phyloP scores from a whole-genome alignment of 2,329 filamentous ascomycete species.

The Sporothrix variecibatus region DNA sequence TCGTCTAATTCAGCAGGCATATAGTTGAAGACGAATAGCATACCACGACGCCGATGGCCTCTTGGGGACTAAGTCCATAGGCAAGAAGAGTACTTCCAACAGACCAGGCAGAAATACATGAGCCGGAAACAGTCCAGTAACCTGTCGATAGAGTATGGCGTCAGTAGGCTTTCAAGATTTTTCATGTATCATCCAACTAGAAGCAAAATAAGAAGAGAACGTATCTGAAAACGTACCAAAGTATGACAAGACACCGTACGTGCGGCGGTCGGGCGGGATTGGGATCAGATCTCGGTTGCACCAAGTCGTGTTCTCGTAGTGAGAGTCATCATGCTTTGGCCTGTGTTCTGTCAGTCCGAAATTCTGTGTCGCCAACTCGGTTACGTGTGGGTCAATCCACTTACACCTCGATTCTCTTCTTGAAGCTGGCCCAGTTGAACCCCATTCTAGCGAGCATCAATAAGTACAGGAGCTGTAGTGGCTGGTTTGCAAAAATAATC shows the following conservation, averaged over 20 bases:
- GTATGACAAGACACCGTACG: conserved; percentile 35
- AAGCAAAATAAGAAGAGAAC: not conserved
- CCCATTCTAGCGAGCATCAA: not conserved
- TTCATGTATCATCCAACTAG: not conserved
- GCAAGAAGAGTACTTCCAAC: conserved; percentile 27
- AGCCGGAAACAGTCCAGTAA: conserved; percentile 27
- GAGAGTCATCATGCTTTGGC: conserved; percentile 21
- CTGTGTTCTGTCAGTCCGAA: not conserved
- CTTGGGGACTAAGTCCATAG: conserved; percentile 27
- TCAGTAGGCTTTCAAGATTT: not conserved
- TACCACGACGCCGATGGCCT: conserved; percentile 33
- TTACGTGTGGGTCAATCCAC: not conserved
- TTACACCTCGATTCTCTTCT: conserved; percentile 19
- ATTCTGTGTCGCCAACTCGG: no score
- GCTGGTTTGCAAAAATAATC: no score
- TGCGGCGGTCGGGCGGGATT: conserved; percentile 47
- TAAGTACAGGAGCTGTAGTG: not conserved
- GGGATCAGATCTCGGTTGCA: conserved; percentile 49
- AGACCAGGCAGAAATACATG: conserved; percentile 29
- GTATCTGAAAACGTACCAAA: conserved; percentile 18
- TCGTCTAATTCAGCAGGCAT: not conserved
- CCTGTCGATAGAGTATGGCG: not conserved
- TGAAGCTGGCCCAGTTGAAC: conserved; percentile 5
- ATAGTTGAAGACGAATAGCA: conserved; percentile 36
- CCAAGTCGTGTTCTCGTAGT: conserved; percentile 50